Percentiles rank a stretch among this genome's conserved stretches.
Conservation (phyloP, 805 yeast species). For the Starmerella bacillaris region DNA sequence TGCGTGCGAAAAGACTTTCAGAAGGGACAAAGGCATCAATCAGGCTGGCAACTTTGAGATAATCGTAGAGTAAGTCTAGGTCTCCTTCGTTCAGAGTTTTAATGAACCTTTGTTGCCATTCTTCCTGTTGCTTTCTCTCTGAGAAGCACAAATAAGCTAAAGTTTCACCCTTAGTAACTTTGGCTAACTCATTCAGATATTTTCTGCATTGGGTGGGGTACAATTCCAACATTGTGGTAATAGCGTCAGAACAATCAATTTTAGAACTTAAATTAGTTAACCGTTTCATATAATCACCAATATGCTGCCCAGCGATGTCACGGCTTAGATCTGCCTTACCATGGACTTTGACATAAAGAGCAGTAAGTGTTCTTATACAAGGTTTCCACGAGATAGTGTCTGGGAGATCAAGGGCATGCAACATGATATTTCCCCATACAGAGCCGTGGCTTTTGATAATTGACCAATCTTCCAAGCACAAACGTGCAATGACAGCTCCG, state of each 20-base stretch:
- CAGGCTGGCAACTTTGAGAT: conserved; percentile 4
- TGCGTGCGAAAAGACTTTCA: conserved; percentile 1
- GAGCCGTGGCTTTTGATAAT: conserved; percentile 25
- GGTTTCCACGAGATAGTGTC: conserved; percentile 21
- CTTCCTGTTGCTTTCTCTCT: conserved; percentile 11
- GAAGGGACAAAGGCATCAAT: conserved; percentile 11
- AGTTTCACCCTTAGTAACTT: conserved; percentile 4
- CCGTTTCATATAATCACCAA: conserved; percentile 37
- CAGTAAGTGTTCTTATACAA: conserved; percentile 17
- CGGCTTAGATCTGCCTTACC: conserved; percentile 74
- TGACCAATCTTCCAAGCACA: conserved; percentile 18
- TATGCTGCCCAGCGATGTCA: conserved; percentile 64
- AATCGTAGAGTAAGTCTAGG: conserved; percentile 1
- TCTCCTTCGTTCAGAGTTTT: neutral
- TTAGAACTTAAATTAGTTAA: conserved; percentile 17
- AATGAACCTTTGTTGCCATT: conserved; percentile 7
- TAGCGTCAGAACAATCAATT: conserved; percentile 2
- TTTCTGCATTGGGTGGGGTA: conserved; percentile 17
- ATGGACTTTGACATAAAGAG: conserved; percentile 24
- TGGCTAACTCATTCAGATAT: conserved; percentile 10
- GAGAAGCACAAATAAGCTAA: conserved; percentile 10
- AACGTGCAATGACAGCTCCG: conserved; percentile 23
- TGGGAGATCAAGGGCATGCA: conserved; percentile 26
- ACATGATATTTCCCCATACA: conserved; percentile 23
- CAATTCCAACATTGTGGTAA: conserved; percentile 5